phyloP scores from a whole-genome alignment of 2,329 filamentous ascomycete species.

The Plectosphaerella plurivora region DNA sequence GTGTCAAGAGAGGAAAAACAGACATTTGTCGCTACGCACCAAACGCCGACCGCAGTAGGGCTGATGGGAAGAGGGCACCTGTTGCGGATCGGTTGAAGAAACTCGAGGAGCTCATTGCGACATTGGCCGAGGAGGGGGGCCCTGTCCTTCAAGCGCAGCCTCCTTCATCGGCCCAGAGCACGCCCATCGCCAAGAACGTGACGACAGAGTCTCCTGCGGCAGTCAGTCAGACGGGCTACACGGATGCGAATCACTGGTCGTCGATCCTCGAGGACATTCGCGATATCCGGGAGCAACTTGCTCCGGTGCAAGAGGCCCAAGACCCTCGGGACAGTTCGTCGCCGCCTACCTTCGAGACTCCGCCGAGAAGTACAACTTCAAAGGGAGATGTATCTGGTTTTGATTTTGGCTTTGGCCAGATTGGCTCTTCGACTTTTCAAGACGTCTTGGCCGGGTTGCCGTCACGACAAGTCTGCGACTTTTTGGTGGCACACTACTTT shows the following conservation, averaged over 20 bases:
- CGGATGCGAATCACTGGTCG: constrained; percentile 27
- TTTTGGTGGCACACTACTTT: constrained; percentile 25
- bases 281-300: constrained; percentile 24
- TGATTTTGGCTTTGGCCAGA: background rate
- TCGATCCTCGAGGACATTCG: constrained; percentile 29
- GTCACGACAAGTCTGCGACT: constrained; percentile 19
- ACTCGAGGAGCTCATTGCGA: background rate
- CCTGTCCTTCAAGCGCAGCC: no score
- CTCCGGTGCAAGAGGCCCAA: constrained; percentile 2
- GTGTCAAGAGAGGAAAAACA: constrained; percentile 17
- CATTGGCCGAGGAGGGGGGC: no score
- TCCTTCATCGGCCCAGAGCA: no score
- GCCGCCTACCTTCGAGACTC: no score
- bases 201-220: no score
- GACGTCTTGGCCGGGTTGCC: constrained; percentile 16
- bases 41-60: constrained; percentile 18
- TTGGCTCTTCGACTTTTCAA: constrained; percentile 1
- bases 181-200: no score
- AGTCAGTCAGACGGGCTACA: constrained; percentile 17
- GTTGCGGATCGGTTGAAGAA: constrained; percentile 3
- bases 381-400: no score
- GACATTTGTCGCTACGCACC: constrained; percentile 21
- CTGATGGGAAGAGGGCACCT: background rate
- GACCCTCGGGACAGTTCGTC: no score
- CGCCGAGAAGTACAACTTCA: no score